Percentiles rank a stretch among this genome's conserved stretches.
Evolutionary conservation across 106 monocot genomes (phyloP).

Genomic region (Acorus gramineus): DNA sequence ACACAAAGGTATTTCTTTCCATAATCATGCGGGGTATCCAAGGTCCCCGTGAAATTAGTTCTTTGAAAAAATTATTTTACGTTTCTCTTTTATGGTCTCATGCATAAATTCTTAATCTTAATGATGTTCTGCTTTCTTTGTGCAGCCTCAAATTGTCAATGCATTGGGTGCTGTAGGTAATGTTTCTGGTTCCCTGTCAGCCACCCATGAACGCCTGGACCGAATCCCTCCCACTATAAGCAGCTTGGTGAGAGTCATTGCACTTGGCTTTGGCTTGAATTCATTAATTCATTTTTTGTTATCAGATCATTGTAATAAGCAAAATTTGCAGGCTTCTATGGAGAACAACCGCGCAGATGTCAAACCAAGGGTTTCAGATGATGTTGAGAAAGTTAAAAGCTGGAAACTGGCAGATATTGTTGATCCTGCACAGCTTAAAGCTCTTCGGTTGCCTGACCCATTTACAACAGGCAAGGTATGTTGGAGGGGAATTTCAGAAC

Average conservation of each 20-base stretch:
- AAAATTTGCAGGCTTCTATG: constrained; percentile 44
- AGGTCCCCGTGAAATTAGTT: too few relatives aligned
- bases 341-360: constrained; percentile 62
- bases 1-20: constrained; percentile 36
- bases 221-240: constrained; percentile 46
- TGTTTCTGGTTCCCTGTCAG: constrained; percentile 40
- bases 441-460: constrained; percentile 67
- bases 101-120: not conserved
- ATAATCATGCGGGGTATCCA: too few relatives aligned
- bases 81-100: not conserved
- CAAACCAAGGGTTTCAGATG: constrained; percentile 78
- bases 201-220: constrained; percentile 45
- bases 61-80: too few relatives aligned
- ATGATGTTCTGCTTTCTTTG: not conserved
- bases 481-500: not conserved
- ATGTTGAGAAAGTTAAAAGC: constrained; percentile 66
- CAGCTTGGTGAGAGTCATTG: constrained; percentile 31
- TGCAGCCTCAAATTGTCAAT: constrained; percentile 59
- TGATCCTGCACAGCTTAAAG: constrained; percentile 72
- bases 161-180: constrained; percentile 35
- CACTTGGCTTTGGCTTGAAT: not conserved
- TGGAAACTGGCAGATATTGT: constrained; percentile 92
- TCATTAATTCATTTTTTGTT: not conserved
- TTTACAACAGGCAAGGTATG: constrained; percentile 59
- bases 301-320: not conserved